phyloP scores from a whole-genome alignment of 176 grass and related monocot genomes.

The Eragrostis nindensis region DNA sequence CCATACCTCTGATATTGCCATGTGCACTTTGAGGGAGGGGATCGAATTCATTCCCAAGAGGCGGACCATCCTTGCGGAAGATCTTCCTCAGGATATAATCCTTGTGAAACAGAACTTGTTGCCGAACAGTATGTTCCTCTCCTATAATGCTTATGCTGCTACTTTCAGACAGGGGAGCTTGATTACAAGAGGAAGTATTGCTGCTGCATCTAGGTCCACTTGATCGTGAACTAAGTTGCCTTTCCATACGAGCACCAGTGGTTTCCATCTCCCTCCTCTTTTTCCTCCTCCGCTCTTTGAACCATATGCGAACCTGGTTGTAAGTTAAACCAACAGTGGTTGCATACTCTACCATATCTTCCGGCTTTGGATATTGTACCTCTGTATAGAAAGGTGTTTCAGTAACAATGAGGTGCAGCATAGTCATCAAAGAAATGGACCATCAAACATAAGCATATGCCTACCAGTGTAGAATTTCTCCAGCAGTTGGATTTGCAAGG shows the following conservation, averaged over 20 bases:
- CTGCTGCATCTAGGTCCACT: conserved; percentile 46
- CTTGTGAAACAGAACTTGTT: conserved; percentile 74
- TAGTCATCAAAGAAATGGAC: neutral
- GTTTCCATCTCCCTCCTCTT: conserved; percentile 65
- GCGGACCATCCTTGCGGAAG: conserved; percentile 89
- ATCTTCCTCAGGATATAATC: conserved; percentile 84
- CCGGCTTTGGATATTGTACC: conserved; percentile 77
- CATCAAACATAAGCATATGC: neutral
- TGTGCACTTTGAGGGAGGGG: conserved; percentile 37
- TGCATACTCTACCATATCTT: conserved; percentile 67
- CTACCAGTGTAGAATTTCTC: conserved; percentile 84
- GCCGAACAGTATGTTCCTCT: conserved; percentile 47
- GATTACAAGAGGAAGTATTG: conserved; percentile 37
- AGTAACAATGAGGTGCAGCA: conserved; percentile 4
- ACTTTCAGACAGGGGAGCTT: conserved; percentile 27
- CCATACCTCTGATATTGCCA: conserved; percentile 57
- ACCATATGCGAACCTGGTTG: conserved; percentile 88
- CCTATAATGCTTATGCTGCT: conserved; percentile 34
- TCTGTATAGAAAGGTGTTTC: conserved; percentile 47
- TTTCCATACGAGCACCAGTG: conserved; percentile 29
- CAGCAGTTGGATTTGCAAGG: conserved; percentile 68
- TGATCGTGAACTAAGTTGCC: conserved; percentile 37
- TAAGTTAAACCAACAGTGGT: conserved; percentile 68
- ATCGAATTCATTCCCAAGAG: conserved; percentile 78
- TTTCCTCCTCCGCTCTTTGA: conserved; percentile 97